Evolutionary conservation across 192 early-diverging fungal species (phyloP).

Genomic region (Coemansia umbellata): DNA sequence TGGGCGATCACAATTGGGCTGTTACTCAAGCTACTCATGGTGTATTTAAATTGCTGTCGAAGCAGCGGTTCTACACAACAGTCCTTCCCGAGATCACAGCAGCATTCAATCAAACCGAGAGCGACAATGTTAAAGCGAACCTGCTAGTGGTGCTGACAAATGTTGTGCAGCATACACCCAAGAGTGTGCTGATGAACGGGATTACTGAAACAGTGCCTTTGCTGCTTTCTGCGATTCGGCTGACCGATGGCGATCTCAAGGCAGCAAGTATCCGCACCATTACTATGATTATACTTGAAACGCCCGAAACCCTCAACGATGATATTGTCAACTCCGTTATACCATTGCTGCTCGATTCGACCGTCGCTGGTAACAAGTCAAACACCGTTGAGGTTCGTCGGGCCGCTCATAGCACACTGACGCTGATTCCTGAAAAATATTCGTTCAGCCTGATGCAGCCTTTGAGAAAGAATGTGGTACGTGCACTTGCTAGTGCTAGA

Average conservation of each 20-base stretch:
- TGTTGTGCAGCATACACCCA: conserved; percentile 75
- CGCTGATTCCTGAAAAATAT: conserved; percentile 61
- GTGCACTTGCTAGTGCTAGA: conserved; percentile 59
- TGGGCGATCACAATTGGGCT: conserved; percentile 65
- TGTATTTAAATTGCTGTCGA: conserved; percentile 63
- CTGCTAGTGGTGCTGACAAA: conserved; percentile 81
- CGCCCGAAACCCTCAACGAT: conserved; percentile 57
- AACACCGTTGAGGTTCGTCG: conserved; percentile 61
- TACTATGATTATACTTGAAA: conserved; percentile 65
- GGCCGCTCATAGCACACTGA: conserved; percentile 65
- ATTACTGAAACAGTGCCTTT: conserved; percentile 74
- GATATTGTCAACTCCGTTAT: conserved; percentile 18
- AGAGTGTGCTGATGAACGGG: conserved; percentile 75
- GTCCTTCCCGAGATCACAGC: conserved; percentile 66
- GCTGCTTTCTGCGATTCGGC: conserved; percentile 67
- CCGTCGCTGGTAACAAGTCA: neutral
- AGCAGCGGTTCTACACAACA: conserved; percentile 81
- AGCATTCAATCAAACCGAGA: conserved; percentile 35
- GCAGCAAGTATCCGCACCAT: conserved; percentile 74
- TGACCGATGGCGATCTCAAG: conserved; percentile 64
- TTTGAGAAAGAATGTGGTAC: conserved; percentile 58
- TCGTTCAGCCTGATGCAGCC: conserved; percentile 59
- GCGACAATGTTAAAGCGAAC: conserved; percentile 59
- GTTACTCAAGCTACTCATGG: conserved; percentile 61
- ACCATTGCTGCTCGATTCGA: conserved; percentile 19